Conservation (phyloP, 1,139 yeast genomes). For the Pichia sp. region DNA sequence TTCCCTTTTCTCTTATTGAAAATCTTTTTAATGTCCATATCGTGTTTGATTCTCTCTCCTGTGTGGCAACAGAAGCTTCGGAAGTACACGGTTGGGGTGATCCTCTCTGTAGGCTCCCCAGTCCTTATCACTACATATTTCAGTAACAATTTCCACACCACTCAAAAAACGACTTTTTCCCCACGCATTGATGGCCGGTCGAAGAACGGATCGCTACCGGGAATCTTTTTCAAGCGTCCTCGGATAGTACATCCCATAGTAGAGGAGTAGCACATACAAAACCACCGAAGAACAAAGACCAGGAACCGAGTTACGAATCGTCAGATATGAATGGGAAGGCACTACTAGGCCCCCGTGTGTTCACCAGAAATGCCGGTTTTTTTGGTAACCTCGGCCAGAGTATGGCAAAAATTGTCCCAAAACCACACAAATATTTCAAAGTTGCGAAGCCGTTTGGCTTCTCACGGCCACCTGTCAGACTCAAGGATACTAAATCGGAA, state of each 20-base stretch:
- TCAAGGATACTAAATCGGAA: conserved; percentile 22
- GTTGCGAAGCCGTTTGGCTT: conserved; percentile 53
- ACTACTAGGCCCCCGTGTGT: conserved; percentile 9
- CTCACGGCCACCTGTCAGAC: conserved; percentile 35
- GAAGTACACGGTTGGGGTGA: no score
- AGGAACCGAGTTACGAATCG: neutral
- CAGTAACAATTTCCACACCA: neutral
- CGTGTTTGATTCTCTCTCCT: neutral
- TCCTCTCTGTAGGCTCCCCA: no score
- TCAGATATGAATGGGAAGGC: neutral
- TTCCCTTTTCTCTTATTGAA: conserved; percentile 20
- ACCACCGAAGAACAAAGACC: no score
- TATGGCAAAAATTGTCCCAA: conserved; percentile 32
- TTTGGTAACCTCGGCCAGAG: conserved; percentile 33
- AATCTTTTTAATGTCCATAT: conserved; percentile 17
- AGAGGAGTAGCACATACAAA: no score
- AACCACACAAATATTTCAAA: conserved; percentile 37
- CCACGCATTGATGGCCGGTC: neutral
- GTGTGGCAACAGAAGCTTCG: neutral
- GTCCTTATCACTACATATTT: neutral
- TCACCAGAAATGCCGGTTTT: conserved; percentile 22
- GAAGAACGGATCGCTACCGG: neutral
- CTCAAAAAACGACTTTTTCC: neutral
- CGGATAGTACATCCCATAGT: no score
- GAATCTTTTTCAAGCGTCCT: neutral